phyloP scores from a whole-genome alignment of 352 stramenopile genomes.

The Pelagophyceae sp. region DNA sequence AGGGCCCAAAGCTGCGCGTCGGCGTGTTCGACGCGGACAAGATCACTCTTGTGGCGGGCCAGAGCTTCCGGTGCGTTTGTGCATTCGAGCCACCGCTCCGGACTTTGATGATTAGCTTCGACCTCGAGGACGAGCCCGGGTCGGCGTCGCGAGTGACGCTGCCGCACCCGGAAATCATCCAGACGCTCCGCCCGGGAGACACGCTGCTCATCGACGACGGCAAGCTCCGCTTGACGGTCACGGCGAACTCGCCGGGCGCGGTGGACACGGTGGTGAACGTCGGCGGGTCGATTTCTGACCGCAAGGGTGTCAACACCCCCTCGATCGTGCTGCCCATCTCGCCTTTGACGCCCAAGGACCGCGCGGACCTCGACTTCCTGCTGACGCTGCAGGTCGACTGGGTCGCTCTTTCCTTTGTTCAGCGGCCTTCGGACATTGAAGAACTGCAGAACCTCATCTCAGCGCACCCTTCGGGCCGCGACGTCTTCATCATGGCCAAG shows the following conservation, averaged over 20 bases:
- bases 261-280: slow-evolving; percentile 64
- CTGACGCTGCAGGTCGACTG: slow-evolving; percentile 91
- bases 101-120: too few relatives aligned
- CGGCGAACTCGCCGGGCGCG: slow-evolving; percentile 48
- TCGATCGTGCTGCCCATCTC: slow-evolving; percentile 66
- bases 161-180: slow-evolving; percentile 67
- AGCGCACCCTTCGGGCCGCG: slow-evolving; percentile 42
- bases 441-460: slow-evolving; percentile 77
- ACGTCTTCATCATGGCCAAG: slow-evolving; percentile 91
- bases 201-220: slow-evolving; percentile 68
- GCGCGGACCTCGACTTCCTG: slow-evolving; percentile 78
- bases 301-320: slow-evolving; percentile 76
- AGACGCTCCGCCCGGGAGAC: slow-evolving; percentile 55
- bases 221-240: slow-evolving; percentile 67
- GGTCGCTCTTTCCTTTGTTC: slow-evolving; percentile 94
- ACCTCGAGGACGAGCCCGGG: slow-evolving; percentile 60
- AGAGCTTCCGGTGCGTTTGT: slow-evolving; percentile 63
- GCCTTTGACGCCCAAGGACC: slow-evolving; percentile 65
- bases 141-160: slow-evolving; percentile 59
- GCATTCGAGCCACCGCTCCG: too few relatives aligned
- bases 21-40: slow-evolving; percentile 35
- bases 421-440: slow-evolving; percentile 86
- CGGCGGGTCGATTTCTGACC: slow-evolving; percentile 61
- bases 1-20: slow-evolving; percentile 69
- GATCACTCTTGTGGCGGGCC: slow-evolving; percentile 40